phyloP scores from a whole-genome alignment of 2,329 filamentous ascomycete genomes.

The Aspergillus texensis region DNA sequence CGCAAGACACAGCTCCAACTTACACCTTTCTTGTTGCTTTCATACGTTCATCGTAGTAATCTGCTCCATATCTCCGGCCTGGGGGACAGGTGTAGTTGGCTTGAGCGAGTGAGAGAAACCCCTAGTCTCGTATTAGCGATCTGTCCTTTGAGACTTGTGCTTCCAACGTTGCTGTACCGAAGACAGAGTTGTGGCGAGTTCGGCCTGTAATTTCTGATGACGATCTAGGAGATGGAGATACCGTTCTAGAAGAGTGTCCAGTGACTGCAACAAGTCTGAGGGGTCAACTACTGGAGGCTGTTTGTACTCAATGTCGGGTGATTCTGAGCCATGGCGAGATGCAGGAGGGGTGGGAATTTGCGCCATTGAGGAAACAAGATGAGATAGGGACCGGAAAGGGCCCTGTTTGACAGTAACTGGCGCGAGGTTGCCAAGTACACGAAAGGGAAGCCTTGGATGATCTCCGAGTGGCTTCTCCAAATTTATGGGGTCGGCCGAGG shows the following conservation, averaged over 20 bases:
- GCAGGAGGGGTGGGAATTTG: conserved; percentile 39
- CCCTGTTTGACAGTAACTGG: neutral
- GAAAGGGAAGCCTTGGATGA: neutral
- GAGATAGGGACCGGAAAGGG: neutral
- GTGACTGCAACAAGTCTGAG: conserved; percentile 33
- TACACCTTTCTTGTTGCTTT: conserved; percentile 49
- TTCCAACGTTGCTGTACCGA: conserved; percentile 33
- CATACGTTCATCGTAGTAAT: conserved; percentile 56
- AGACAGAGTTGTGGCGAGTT: conserved; percentile 41
- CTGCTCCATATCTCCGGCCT: conserved; percentile 49
- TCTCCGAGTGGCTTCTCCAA: conserved; percentile 2
- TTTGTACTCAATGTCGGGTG: conserved; percentile 25
- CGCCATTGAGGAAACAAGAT: conserved; percentile 25
- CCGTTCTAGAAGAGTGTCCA: conserved; percentile 45
- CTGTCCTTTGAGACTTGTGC: neutral
- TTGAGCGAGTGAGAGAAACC: conserved; percentile 52
- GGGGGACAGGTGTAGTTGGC: conserved; percentile 52
- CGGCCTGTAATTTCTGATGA: conserved; percentile 44
- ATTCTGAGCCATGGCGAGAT: conserved; percentile 34
- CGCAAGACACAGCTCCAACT: conserved; percentile 6
- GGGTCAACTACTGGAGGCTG: conserved; percentile 18
- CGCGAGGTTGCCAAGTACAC: neutral
- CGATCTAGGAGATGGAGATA: conserved; percentile 48
- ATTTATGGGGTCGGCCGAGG: conserved; percentile 27
- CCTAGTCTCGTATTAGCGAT: conserved; percentile 32